A percentile compares a stretch with the other conserved stretches of the same genome.
phyloP scores from a whole-genome alignment of 2,329 filamentous ascomycete species.

The Talaromyces atroroseus region DNA sequence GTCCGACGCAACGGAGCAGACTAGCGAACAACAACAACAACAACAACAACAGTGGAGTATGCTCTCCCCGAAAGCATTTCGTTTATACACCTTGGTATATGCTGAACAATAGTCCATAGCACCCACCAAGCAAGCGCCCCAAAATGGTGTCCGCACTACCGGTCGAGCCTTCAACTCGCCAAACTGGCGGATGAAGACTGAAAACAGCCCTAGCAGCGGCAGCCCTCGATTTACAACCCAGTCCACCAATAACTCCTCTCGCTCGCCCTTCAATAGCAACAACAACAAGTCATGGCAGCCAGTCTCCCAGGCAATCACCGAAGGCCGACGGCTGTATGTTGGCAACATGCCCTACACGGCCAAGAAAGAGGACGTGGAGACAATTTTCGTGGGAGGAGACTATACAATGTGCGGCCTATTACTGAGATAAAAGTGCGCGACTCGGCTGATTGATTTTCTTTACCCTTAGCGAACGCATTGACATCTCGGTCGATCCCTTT shows the following conservation, averaged over 20 bases:
- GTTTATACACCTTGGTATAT: background rate
- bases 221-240: slow-evolving; percentile 23
- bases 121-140: slow-evolving; percentile 29
- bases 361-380: slow-evolving; percentile 47
- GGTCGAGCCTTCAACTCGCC: slow-evolving; percentile 35
- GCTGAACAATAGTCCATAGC: slow-evolving; percentile 11
- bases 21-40: slow-evolving; percentile 9
- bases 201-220: slow-evolving; percentile 29
- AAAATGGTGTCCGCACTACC: slow-evolving; percentile 30
- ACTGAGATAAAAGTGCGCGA: slow-evolving; percentile 2
- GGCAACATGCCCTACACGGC: slow-evolving; percentile 53
- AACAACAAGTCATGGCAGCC: slow-evolving; percentile 13
- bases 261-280: slow-evolving; percentile 26
- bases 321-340: slow-evolving; percentile 47
- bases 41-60: slow-evolving; percentile 15
- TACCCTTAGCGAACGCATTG: slow-evolving; percentile 50
- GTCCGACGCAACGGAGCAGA: slow-evolving; percentile 10
- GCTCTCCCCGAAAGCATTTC: background rate
- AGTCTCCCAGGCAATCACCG: slow-evolving; percentile 32
- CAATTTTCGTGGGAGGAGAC: slow-evolving; percentile 41
- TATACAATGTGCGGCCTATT: slow-evolving; percentile 26
- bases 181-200: slow-evolving; percentile 39
- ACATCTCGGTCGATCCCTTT: slow-evolving; percentile 64
- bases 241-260: slow-evolving; percentile 25
- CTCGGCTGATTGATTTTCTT: slow-evolving; percentile 14